Evolutionary conservation across 306 rosid species (phyloP), one percentile per base, ranked within the genome.

Genomic region (Cucurbita pepo): DNA sequence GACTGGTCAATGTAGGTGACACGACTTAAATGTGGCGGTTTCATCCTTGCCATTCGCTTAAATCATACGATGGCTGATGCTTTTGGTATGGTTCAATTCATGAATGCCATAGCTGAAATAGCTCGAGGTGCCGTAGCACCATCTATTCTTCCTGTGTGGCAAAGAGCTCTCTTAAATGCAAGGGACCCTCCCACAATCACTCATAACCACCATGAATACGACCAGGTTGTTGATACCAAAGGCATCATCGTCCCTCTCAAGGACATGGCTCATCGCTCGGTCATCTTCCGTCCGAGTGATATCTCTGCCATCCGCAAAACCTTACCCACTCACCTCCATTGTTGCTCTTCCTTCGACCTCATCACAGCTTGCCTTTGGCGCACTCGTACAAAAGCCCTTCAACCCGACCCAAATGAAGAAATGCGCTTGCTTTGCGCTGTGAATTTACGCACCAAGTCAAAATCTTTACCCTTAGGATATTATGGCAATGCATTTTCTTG

Each of bases 11-110:
- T 45, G 50, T 19, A 77, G 86, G 83, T 79, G 15, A 83, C 86
- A 1, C 22, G 61, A 9, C 51, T 80, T 0, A 64, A 38, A 1
- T 83, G 86, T 0, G 82, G 82, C 5, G 82, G 82, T 51, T 74
- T 83, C 60, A 50, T 77, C 5, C 10, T 83, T 4, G 84, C 82
- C 2, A 6, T 77, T 25, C 78, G 82, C 0, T 1, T 77, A 38
- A 83, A 83, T 50, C 86, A 83, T 70, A 77, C 82, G 0, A 56
- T 80, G 70, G 5, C 50, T 2, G 84, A 77, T 3, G 83, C 8
- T 0, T 0, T 5, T 0, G 84, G 86, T 1, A 0, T 65, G 1
- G 0, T 3, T 21, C 59, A 19, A 9, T 75, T 83, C 78, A 6
- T 80, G 62, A 44, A 0, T 3, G 47, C 82, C 2, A 0, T 75